Evolutionary conservation across 257 asterid genomes (phyloP), one percentile per base, ranked within the genome.

Genomic region (Fraxinus americana): DNA sequence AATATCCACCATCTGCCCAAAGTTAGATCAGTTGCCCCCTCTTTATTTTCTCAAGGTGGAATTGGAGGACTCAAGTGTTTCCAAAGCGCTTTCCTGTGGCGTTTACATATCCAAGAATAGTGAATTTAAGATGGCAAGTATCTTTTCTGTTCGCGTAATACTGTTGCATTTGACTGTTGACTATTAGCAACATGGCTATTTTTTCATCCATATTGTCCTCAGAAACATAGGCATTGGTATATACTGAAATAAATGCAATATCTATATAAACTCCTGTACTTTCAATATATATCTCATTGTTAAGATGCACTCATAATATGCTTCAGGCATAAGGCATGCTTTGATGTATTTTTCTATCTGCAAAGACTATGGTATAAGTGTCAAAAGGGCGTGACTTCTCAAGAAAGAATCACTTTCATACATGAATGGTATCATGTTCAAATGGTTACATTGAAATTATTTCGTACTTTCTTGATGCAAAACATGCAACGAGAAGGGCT

Each of bases 11-110:
- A 79, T 82, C 81, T 83, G 76, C 74, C 75, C 85, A 2, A 74
- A 78, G 77, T 72, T 75, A 59, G 84, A 80, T 71, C 57, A 75
- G 65, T 82, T 80, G 69, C 88, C 89, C 67, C 70, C 77, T 77
- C 85, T 90, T 78, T 76, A 87, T 87, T 90, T 90, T 82, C 86
- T 90, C 85, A 87, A 83, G 86, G 87, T 90, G 83, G 90, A 88
- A 75, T 35, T 90, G 79, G 87, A 80, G 80, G 91, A 83, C 41
- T 81, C 81, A 2, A 84, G 84, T 71, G 75, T 81, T 65, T 78
- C 91, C 29, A 76, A 72, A 75, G 92, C 91, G 57, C 87, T 88
- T 79, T 86, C 83, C 79, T 78, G 77, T 68, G 89, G 91, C 36
- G 82, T 86, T 76, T 77, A 66, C 82, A 78, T 86, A 83, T 86